Percentiles rank a stretch among this genome's conserved stretches.
phyloP scores from a whole-genome alignment of 306 rosid genomes.

The Crotalaria pallida region DNA sequence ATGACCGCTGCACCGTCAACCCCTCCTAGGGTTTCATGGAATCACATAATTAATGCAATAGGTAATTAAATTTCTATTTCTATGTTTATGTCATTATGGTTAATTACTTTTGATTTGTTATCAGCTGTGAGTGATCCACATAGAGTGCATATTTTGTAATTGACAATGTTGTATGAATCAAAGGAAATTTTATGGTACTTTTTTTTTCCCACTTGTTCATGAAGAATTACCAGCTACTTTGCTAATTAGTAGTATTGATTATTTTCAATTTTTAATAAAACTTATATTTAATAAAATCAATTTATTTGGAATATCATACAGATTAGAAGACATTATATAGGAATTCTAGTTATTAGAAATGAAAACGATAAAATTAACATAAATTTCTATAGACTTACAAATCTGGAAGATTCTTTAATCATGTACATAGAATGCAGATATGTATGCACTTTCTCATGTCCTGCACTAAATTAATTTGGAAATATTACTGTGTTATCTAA shows the following conservation, averaged over 20 bases:
- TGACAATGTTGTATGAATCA: neutral
- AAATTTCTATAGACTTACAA: neutral
- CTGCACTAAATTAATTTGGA: neutral
- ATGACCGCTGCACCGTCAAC: conserved; percentile 72
- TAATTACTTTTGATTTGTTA: conserved; percentile 14
- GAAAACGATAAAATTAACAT: no score
- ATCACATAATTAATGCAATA: conserved; percentile 21
- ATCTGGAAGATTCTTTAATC: conserved; percentile 17
- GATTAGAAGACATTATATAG: no score
- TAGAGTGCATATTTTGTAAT: conserved; percentile 20
- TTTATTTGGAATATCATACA: no score
- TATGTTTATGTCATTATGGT: neutral
- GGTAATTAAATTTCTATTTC: conserved; percentile 9
- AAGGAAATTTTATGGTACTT: neutral
- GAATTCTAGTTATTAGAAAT: no score
- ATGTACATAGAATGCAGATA: conserved; percentile 3
- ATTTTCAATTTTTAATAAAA: no score
- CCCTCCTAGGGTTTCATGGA: conserved; percentile 61
- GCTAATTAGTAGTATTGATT: no score
- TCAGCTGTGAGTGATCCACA: conserved; percentile 8
- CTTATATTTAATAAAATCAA: no score
- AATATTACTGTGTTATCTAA: neutral
- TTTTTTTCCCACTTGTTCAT: no score
- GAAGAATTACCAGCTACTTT: neutral
- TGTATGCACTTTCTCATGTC: conserved; percentile 5